phyloP scores from a whole-genome alignment of 805 yeast species.

The Millerozyma miso region DNA sequence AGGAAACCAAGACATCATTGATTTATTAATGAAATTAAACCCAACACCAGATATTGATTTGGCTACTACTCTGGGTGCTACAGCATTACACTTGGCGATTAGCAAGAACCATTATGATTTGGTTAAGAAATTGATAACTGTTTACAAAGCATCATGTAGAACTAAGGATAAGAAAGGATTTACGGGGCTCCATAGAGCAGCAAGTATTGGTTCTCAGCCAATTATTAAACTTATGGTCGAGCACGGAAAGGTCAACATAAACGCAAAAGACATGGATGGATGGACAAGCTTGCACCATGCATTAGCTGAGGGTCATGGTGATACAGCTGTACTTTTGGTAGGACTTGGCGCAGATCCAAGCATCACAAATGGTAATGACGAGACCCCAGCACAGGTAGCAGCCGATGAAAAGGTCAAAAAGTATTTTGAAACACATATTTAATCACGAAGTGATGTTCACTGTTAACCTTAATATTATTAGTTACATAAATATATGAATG shows the following conservation, averaged over 20 bases:
- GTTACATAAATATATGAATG: not conserved
- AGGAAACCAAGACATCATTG: constrained; percentile 56
- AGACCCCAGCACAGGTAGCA: constrained; percentile 34
- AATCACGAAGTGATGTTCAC: not conserved
- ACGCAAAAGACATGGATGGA: constrained; percentile 64
- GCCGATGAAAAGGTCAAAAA: constrained; percentile 30
- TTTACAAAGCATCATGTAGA: constrained; percentile 57
- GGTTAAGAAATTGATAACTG: constrained; percentile 48
- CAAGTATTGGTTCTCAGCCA: constrained; percentile 63
- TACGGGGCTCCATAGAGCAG: constrained; percentile 78
- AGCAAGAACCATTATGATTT: constrained; percentile 59
- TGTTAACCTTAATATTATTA: not conserved
- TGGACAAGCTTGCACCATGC: constrained; percentile 93
- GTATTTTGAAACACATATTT: constrained; percentile 8
- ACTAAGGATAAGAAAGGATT: constrained; percentile 63
- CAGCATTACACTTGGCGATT: constrained; percentile 72
- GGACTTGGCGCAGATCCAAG: constrained; percentile 63
- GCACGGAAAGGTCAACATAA: constrained; percentile 56
- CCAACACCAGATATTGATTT: constrained; percentile 60
- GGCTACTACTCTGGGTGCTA: constrained; percentile 64
- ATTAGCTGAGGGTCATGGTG: constrained; percentile 83
- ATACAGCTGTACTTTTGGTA: constrained; percentile 59
- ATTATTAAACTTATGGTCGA: constrained; percentile 49
- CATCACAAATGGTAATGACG: constrained; percentile 47
- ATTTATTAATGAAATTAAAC: constrained; percentile 40